Base-by-base conservation (phyloP, 441 rosid species). In the Corymbia citriodora region DNA sequence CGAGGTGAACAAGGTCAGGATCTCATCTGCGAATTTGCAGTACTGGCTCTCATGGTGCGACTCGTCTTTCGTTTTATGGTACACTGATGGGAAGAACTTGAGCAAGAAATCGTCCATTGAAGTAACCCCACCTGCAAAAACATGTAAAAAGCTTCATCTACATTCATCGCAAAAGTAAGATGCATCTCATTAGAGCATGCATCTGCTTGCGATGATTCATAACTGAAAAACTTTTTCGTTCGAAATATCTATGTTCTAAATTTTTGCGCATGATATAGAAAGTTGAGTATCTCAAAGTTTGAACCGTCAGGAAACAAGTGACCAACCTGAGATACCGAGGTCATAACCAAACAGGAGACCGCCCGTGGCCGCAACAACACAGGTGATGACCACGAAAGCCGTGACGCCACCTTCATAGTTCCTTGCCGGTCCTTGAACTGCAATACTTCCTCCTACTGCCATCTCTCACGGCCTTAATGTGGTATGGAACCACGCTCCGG, bases 261-360 rank as follows among this genome's bases (percentile, higher is more conserved):
- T 40, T 4, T 40, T 40, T 40, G 25, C 12, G 3, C 50, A 10
- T 40, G 21, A 10, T 21, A 5, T 40, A 10, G 50, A 40, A 74
- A 74, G 83, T 6, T 8, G 16, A 74, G 29, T 3, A 3, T 74
- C 83, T 74, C 83, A 40, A 74, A 74, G 83, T 50, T 21, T 40
- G 27, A 40, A 11, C 83, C 29, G 29, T 10, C 16, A 6, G 83
- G 50, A 36, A 74, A 36, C 27, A 23, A 36, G 83, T 21, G 65
- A 50, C 87, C 23, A 25, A 93, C 94, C 93, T 89, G 97, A 96
- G 90, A 96, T 95, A 7, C 97, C 97, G 19, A 94, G 91, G 89
- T 96, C 97, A 65, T 96, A 96, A 31, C 97, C 97, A 31, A 96
- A 96, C 92, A 96, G 92, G 90, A 95, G 95, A 88, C 97, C 97